phyloP scores from a whole-genome alignment of 2,329 filamentous ascomycete genomes.

The Arthroderma sp. region DNA sequence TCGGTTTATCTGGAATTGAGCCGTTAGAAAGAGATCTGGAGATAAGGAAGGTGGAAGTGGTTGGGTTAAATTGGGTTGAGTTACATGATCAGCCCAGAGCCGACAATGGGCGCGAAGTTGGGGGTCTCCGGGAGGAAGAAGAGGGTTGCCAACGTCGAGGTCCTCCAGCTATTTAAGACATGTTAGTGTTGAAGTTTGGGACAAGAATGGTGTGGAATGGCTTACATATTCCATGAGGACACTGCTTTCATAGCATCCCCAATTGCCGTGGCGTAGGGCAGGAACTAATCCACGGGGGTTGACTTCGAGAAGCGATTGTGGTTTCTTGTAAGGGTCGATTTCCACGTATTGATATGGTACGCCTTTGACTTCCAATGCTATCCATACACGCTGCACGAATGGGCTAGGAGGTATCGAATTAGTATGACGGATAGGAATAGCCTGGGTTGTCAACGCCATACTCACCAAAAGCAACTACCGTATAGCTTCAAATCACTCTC shows the following conservation, averaged over 20 bases:
- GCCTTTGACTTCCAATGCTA: slow-evolving; percentile 66
- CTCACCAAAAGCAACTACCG: slow-evolving; percentile 71
- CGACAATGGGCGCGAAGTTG: slow-evolving; percentile 60
- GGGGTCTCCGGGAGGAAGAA: slow-evolving; percentile 52
- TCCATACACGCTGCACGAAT: slow-evolving; percentile 81
- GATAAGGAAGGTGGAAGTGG: not conserved
- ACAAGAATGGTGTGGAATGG: slow-evolving; percentile 3
- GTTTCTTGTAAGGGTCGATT: slow-evolving; percentile 66
- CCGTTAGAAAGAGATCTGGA: slow-evolving; percentile 6
- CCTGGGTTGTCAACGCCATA: not conserved
- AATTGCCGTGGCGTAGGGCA: slow-evolving; percentile 62
- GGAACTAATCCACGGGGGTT: slow-evolving; percentile 67
- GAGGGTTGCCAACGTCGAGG: slow-evolving; percentile 42
- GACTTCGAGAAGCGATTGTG: slow-evolving; percentile 55
- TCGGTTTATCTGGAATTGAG: slow-evolving; percentile 50
- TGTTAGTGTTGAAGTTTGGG: not conserved
- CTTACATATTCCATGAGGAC: slow-evolving; percentile 74
- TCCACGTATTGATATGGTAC: slow-evolving; percentile 77
- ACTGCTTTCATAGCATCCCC: slow-evolving; percentile 69
- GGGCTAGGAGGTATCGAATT: slow-evolving; percentile 41
- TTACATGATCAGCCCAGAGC: slow-evolving; percentile 67
- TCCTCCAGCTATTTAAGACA: slow-evolving; percentile 52
- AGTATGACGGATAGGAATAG: slow-evolving; percentile 4
- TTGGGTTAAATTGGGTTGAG: slow-evolving; percentile 14
- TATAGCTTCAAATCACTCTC: slow-evolving; percentile 64